A percentile compares a stretch with the other conserved stretches of the same genome.
These are phyloP conservation scores for Phytophthora fragariae DNA, from an alignment of 352 stramenopile genomes.

Conservation along the genomic window DNA sequence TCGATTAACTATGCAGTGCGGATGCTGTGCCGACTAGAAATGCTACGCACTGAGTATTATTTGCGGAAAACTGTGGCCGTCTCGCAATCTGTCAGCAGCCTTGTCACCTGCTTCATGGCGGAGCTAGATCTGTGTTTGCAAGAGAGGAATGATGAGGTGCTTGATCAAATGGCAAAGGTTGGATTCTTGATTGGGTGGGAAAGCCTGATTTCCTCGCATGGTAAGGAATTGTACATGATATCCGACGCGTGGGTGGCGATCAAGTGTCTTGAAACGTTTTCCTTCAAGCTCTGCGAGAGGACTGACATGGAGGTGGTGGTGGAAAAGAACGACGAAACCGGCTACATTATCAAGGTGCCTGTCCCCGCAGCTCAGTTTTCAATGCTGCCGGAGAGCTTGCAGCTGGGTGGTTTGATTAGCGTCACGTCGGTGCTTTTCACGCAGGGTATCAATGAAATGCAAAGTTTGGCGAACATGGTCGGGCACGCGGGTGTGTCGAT, in stretches of 20 bases:
- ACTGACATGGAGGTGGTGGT: slow-evolving; percentile 58
- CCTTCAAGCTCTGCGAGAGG: slow-evolving; percentile 76
- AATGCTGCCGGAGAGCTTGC: slow-evolving; percentile 60
- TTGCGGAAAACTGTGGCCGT: slow-evolving; percentile 84
- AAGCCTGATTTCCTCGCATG: slow-evolving; percentile 94
- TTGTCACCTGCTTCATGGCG: slow-evolving; percentile 83
- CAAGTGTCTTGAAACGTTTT: slow-evolving; percentile 88
- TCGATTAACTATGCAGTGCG: slow-evolving; percentile 70
- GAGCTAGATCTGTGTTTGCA: slow-evolving; percentile 82
- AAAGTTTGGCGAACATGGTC: slow-evolving; percentile 92
- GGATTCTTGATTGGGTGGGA: slow-evolving; percentile 95
- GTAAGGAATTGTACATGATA: slow-evolving; percentile 96
- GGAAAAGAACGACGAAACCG: slow-evolving; percentile 64
- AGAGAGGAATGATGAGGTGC: slow-evolving; percentile 59
- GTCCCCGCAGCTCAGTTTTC: slow-evolving; percentile 56
- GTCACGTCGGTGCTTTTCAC: slow-evolving; percentile 88
- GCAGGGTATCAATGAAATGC: slow-evolving; percentile 95
- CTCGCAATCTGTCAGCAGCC: slow-evolving; percentile 82
- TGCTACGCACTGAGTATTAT: slow-evolving; percentile 83
- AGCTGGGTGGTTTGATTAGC: slow-evolving; percentile 60
- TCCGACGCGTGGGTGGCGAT: slow-evolving; percentile 91
- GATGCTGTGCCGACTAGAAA: slow-evolving; percentile 74
- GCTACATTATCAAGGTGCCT: slow-evolving; percentile 75
- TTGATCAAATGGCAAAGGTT: slow-evolving; percentile 76
- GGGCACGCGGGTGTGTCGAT: slow-evolving; percentile 82